Conservation (phyloP, 2,329 filamentous ascomycete genomes). For the Hirsutella minnesotensis region DNA sequence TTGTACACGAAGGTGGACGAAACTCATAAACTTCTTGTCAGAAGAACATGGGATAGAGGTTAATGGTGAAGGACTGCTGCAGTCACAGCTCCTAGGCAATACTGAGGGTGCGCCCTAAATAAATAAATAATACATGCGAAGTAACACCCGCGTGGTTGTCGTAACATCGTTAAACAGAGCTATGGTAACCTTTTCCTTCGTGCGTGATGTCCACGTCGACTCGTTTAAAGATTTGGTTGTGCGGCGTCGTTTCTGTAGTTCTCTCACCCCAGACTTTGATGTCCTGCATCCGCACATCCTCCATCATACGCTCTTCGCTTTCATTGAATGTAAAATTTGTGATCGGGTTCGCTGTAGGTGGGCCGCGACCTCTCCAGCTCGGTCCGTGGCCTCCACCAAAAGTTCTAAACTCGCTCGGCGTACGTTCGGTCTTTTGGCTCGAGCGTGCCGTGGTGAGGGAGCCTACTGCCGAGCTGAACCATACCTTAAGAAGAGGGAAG, state of each 20-base stretch:
- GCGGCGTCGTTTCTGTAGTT: not conserved
- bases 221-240: not conserved
- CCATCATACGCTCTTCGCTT: constrained; percentile 13
- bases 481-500: constrained; percentile 30
- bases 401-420: constrained; percentile 9
- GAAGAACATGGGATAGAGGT: no score
- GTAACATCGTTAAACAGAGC: not conserved
- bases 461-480: constrained; percentile 14
- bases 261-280: constrained; percentile 1
- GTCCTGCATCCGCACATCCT: constrained; percentile 9
- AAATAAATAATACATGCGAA: no score
- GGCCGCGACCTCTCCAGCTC: constrained; percentile 5
- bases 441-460: constrained; percentile 12
- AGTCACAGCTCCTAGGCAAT: no score
- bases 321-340: constrained; percentile 9
- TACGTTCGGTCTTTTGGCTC: constrained; percentile 9
- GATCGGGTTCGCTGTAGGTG: constrained; percentile 7
- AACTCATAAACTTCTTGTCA: no score
- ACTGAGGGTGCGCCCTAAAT: no score
- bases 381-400: constrained; percentile 7
- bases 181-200: not conserved
- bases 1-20: no score
- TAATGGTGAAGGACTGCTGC: no score
- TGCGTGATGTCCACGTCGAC: not conserved
- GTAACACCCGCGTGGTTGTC: no score